Evolutionary conservation across 2,329 filamentous ascomycete genomes (phyloP), one percentile per base, ranked within the genome.

Genomic region (Stenocarpella maydis): DNA sequence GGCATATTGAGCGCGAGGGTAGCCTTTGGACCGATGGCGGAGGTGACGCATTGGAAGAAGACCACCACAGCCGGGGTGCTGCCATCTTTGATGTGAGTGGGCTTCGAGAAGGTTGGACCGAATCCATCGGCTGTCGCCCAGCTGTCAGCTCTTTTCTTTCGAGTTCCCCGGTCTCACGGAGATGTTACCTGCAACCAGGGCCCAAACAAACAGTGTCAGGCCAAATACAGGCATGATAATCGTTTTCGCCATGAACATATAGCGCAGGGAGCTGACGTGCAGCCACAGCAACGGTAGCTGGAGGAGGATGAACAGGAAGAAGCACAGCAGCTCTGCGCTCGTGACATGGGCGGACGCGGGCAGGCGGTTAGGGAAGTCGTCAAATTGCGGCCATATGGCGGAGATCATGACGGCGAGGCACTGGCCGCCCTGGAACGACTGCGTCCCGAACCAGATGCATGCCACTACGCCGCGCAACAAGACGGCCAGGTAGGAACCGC

Each of bases 391-490:
- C 85, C 87, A 89, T 64, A 83, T 81, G 14, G 83, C 80, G 3
- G 75, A 77, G 34, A 85, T 75, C 74, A 85, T 82, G 68, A 81
- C 78, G 0, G 79, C 81, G 39, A 83, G 78, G 73, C 78, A 80
- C 55, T 87, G 86, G 0, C 85, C 88, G 0, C 90, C 89, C 72
- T 90, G 90, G 70, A 88, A 87, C 49, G 86, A 88, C 73, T 91
- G 88, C 55, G 92, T 90, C 0, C 89, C 88, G 65, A 91, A 88
- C 91, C 84, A 86, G 74, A 86, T 84, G 75, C 85, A 81, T 31
- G 82, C 83, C 21, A 85, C 76, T 52, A 85, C 76, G 2, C 79
- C 76, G 28, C 83, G 80, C 37, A 81, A 80, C 7, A 83, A 74
- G 53, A 85, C 76, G 39, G 68, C 67, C n/a, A 71, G 67, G 26